Evolutionary conservation across 192 early-diverging fungal species (phyloP).

Genomic region (Kappamyces sp.): DNA sequence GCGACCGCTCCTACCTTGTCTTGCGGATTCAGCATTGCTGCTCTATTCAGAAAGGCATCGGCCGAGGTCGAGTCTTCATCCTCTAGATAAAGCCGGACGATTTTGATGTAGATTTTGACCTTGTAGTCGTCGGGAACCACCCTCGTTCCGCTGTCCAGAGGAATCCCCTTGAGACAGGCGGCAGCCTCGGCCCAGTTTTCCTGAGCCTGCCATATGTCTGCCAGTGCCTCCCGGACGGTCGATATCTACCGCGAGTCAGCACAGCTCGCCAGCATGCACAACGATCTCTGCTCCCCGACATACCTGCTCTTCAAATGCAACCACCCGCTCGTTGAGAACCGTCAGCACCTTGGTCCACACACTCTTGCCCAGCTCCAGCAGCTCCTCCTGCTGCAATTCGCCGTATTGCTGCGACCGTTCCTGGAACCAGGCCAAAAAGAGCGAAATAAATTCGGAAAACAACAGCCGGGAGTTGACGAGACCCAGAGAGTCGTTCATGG

Average conservation of each 20-base stretch:
- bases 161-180: conserved; percentile 75
- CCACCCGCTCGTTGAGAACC: conserved; percentile 62
- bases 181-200: conserved; percentile 84
- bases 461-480: conserved; percentile 71
- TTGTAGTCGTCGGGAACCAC: conserved; percentile 55
- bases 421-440: conserved; percentile 44
- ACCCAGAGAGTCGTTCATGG: conserved; percentile 50
- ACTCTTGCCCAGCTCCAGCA: conserved; percentile 29
- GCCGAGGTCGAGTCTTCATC: conserved; percentile 77
- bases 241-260: conserved; percentile 45
- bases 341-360: conserved; percentile 64
- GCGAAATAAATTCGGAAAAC: conserved; percentile 60
- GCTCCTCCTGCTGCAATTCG: background rate
- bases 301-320: conserved; percentile 82
- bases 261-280: background rate
- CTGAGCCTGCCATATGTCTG: conserved; percentile 62
- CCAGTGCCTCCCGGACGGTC: conserved; percentile 66
- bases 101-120: conserved; percentile 75
- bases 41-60: conserved; percentile 78
- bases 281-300: background rate
- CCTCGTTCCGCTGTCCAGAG: conserved; percentile 84
- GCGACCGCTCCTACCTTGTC: conserved; percentile 7
- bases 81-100: conserved; percentile 77
- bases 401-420: conserved; percentile 34
- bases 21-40: conserved; percentile 45